phyloP scores from a whole-genome alignment of 345 rosid species.

The Populus euphratica region DNA sequence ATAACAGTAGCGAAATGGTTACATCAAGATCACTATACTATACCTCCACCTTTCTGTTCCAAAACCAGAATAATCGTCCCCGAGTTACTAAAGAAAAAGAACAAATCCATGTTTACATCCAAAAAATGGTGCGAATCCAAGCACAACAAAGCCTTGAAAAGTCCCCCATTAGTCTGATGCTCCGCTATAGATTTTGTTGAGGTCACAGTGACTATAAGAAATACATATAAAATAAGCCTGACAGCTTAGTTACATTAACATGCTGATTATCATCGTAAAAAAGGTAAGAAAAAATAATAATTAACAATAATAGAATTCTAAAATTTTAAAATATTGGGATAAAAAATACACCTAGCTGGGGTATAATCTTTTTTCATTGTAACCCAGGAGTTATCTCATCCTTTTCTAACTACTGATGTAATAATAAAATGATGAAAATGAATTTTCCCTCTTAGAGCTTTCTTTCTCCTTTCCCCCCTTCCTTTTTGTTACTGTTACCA shows the following conservation, averaged over 20 bases:
- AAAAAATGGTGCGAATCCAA: neutral
- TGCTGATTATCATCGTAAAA: conserved; percentile 15
- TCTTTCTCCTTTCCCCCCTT: conserved; percentile 14
- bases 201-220: conserved; percentile 25
- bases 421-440: conserved; percentile 44
- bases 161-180: neutral
- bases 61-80: conserved; percentile 15
- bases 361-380: conserved; percentile 21
- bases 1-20: conserved; percentile 17
- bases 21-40: conserved; percentile 24
- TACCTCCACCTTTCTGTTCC: neutral
- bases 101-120: conserved; percentile 8
- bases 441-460: conserved; percentile 28
- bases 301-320: conserved; percentile 28
- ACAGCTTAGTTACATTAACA: conserved; percentile 16
- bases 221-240: conserved; percentile 13
- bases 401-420: conserved; percentile 39
- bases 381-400: conserved; percentile 37
- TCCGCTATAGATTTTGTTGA: conserved; percentile 17
- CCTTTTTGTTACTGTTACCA: conserved; percentile 25
- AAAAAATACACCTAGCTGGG: conserved; percentile 29
- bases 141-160: neutral
- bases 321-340: conserved; percentile 26
- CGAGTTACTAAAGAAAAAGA: conserved; percentile 13
- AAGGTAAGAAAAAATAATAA: conserved; percentile 6